Evolutionary conservation across 139 green algal genomes (phyloP).

Genomic region (Eudorina sp.): DNA sequence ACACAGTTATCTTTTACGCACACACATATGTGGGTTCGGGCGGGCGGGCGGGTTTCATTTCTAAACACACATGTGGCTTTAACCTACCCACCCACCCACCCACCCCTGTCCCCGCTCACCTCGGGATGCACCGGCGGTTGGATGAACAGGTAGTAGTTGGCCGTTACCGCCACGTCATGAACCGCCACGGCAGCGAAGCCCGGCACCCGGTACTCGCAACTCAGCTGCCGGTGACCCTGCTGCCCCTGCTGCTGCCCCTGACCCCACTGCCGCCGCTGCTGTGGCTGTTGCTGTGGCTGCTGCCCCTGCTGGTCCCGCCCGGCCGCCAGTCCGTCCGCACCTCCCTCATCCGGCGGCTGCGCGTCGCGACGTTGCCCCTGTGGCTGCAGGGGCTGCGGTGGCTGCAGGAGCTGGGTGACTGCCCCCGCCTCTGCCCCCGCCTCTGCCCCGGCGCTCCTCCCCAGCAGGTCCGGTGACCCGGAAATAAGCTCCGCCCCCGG

Average conservation of each 20-base stretch:
- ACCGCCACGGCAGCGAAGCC: not conserved
- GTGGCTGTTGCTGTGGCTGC: not conserved
- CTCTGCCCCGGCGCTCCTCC: too few relatives aligned
- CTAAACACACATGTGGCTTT: too few relatives aligned
- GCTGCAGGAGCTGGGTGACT: too few relatives aligned
- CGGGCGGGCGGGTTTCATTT: too few relatives aligned
- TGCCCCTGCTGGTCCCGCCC: not conserved
- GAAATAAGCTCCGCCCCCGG: not conserved
- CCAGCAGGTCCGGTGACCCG: too few relatives aligned
- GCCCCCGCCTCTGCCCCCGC: too few relatives aligned
- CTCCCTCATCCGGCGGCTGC: too few relatives aligned
- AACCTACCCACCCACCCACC: not conserved
- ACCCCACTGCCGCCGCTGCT: not conserved
- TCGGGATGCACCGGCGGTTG: slow-evolving; percentile 39
- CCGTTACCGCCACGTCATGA: slow-evolving; percentile 68
- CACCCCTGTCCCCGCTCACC: not conserved
- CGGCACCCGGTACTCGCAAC: not conserved
- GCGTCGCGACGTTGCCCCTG: too few relatives aligned
- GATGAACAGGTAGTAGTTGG: slow-evolving; percentile 43
- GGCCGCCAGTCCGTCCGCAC: too few relatives aligned
- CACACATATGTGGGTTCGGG: too few relatives aligned
- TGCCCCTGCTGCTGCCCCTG: not conserved
- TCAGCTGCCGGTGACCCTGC: not conserved
- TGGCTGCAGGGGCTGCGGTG: too few relatives aligned
- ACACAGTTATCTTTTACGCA: too few relatives aligned